Conservation (phyloP, 345 rosid species). For the Eucalyptus cladocalyx region DNA sequence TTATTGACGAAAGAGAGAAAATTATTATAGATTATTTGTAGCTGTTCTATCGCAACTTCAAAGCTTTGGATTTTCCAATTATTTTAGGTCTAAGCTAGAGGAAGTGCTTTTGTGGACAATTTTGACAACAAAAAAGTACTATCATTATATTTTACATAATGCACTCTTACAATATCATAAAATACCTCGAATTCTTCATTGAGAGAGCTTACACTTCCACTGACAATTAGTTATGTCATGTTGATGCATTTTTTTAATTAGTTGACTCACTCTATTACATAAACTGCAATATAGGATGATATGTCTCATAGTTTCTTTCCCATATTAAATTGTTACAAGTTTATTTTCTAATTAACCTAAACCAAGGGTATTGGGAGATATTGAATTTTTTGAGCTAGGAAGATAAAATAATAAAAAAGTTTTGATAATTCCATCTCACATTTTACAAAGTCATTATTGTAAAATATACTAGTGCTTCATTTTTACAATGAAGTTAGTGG, state of each 20-base stretch:
- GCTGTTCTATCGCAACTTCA: background rate
- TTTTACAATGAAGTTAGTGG: background rate
- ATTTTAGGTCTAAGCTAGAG: background rate
- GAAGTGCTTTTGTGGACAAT: background rate
- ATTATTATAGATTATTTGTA: too few relatives aligned
- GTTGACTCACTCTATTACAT: too few relatives aligned
- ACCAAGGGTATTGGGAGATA: background rate
- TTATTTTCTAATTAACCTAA: too few relatives aligned
- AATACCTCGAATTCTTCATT: background rate
- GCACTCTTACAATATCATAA: background rate
- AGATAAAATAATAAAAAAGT: too few relatives aligned
- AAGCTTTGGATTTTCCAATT: too few relatives aligned
- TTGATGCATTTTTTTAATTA: too few relatives aligned
- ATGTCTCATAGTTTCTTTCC: too few relatives aligned
- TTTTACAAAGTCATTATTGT: background rate
- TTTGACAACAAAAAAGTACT: background rate
- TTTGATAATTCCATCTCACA: background rate
- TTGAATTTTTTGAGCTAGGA: background rate
- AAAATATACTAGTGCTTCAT: background rate
- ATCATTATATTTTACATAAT: background rate
- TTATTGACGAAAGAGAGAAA: too few relatives aligned
- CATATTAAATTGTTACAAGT: too few relatives aligned
- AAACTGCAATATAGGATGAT: too few relatives aligned
- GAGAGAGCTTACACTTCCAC: background rate
- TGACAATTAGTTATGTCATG: too few relatives aligned